phyloP scores from a whole-genome alignment of 2,329 filamentous ascomycete genomes.

The Furcasterigmium furcatum region DNA sequence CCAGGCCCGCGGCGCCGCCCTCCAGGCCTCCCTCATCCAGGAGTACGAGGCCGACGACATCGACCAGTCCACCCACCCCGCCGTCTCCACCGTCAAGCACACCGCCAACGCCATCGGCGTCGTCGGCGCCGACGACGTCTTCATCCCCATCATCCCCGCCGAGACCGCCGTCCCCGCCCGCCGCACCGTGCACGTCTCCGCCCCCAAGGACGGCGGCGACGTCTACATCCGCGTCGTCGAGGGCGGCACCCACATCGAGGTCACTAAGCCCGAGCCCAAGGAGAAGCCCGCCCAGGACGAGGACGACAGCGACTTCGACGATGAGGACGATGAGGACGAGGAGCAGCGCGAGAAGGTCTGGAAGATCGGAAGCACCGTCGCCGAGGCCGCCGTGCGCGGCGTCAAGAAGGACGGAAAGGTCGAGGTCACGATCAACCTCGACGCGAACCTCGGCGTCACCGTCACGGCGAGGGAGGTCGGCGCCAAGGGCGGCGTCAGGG shows the following conservation, averaged over 20 bases:
- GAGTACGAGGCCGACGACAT: slow-evolving; percentile 94
- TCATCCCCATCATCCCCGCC: slow-evolving; percentile 76
- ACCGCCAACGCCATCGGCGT: slow-evolving; percentile 86
- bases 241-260: slow-evolving; percentile 86
- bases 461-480: slow-evolving; percentile 84
- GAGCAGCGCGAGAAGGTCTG: slow-evolving; percentile 87
- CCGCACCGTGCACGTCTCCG: slow-evolving; percentile 74
- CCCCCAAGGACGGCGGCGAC: slow-evolving; percentile 78
- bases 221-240: slow-evolving; percentile 87
- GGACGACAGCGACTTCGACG: slow-evolving; percentile 63
- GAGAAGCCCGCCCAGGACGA: slow-evolving; percentile 63
- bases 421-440: slow-evolving; percentile 89
- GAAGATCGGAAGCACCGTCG: slow-evolving; percentile 80
- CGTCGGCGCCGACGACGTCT: slow-evolving; percentile 64
- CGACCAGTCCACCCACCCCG: slow-evolving; percentile 91
- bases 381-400: slow-evolving; percentile 79
- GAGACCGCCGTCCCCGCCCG: slow-evolving; percentile 90
- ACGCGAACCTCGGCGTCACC: slow-evolving; percentile 73
- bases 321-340: slow-evolving; percentile 68
- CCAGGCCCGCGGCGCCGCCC: slow-evolving; percentile 82
- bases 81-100: slow-evolving; percentile 92
- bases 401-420: slow-evolving; percentile 88
- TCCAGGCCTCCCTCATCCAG: slow-evolving; percentile 90
- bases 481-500: slow-evolving; percentile 79
- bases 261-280: slow-evolving; percentile 83